Base-by-base conservation (phyloP, 208 protist species). In the Angomonas ambiguus region DNA sequence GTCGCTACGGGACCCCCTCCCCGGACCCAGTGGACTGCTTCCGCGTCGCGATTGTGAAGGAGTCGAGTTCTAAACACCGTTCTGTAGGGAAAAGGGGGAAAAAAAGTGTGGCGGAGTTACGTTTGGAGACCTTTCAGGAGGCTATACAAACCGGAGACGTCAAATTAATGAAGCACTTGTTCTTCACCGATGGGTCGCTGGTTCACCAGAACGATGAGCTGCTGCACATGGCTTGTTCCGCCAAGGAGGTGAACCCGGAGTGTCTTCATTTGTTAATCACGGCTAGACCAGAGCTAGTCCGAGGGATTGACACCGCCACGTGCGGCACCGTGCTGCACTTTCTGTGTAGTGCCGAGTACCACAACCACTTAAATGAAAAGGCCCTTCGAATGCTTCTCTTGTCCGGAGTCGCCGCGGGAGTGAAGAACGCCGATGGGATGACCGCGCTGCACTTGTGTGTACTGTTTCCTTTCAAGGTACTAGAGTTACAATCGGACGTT, bases 291-390 rank as follows among this genome's bases (percentile, higher is more conserved):
- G 73, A 82, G 60, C 56, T 87, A 38, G 51, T 60, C 22, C 62
- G 67, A 2, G 68, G 73, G 22, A 64, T 87, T 0, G 80, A 87
- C 33, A 53, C 57, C 0, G 33, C 62, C 16, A 83, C 76, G 0
- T 76, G 76, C 4, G 77, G 71, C 59, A 71, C 80, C n/a, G 71
- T 72, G 5, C 69, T 87, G 38, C 76, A 87, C 65, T 65, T 72
- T 18, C 76, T 74, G 34, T 87, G 80, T 51, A 66, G 30, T 10
- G 69, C 72, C 0, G 34, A 38, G 27, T 51, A 68, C n/a, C 74
- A 77, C 2, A 32, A 28, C 27, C 5, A 18, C 1, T 32, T 61
- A 11, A 49, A 63, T 45, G 51, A 34, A 2, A 35, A 57, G 0
- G 71, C 78, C 18, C 59, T 87, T 31, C 65, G 67, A 49, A 28